These are phyloP conservation scores for Catenaria anguillulae DNA, from an alignment of 371 early-diverging fungal genomes.

Conservation along the genomic window DNA sequence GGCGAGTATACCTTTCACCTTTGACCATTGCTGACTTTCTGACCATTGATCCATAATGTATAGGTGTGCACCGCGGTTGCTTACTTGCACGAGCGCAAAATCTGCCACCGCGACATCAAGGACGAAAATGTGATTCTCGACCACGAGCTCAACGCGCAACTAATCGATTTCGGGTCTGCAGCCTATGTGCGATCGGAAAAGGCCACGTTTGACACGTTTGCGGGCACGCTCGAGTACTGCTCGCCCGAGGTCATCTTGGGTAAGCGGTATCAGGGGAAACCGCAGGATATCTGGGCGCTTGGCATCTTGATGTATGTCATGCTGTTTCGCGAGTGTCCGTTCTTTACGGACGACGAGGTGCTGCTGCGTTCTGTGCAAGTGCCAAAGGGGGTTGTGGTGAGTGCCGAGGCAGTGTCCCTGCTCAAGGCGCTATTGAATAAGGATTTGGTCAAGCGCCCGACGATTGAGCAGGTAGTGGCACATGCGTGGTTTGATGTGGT, in stretches of 20 bases:
- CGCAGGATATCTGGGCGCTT: conserved; percentile 71
- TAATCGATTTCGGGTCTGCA: conserved; percentile 62
- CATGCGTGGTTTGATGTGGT: conserved; percentile 31
- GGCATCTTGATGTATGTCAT: conserved; percentile 69
- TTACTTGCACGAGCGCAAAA: conserved; percentile 48
- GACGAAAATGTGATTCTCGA: conserved; percentile 54
- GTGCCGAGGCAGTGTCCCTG: background rate
- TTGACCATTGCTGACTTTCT: no score
- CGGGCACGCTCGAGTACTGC: conserved; percentile 57
- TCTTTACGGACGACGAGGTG: conserved; percentile 52
- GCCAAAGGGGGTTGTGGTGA: background rate
- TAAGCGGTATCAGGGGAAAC: conserved; percentile 50
- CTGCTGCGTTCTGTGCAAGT: background rate
- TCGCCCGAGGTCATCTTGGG: conserved; percentile 56
- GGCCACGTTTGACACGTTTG: conserved; percentile 47
- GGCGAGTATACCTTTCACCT: no score
- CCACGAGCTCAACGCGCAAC: conserved; percentile 19
- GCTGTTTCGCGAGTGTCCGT: conserved; percentile 63
- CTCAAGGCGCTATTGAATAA: conserved; percentile 35
- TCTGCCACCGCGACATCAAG: conserved; percentile 60
- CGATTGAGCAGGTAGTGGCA: conserved; percentile 33
- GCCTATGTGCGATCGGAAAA: conserved; percentile 43
- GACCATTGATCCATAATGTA: no score
- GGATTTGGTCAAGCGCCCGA: conserved; percentile 32
- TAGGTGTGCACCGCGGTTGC: conserved; percentile 38